Evolutionary conservation across 2,329 filamentous ascomycete genomes (phyloP), one percentile per base, ranked within the genome.

Genomic region (Aspergillus sp.): DNA sequence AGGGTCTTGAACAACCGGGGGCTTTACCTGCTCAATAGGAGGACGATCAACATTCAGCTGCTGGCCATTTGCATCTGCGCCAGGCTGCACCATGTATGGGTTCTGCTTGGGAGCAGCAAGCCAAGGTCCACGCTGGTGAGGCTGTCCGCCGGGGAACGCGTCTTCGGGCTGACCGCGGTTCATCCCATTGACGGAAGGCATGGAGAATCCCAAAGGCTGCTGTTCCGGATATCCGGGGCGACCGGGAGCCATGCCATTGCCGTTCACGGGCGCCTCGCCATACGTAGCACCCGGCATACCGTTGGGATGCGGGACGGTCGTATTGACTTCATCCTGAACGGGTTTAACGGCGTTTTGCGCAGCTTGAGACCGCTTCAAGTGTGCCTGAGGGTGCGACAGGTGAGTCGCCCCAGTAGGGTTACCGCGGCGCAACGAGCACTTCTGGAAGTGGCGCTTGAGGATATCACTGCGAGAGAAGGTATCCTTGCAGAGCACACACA

Each of bases 381-480:
- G 91, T 66, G 91, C 90, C 78, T 94, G 90, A 38, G 92, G 91
- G 79, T 97, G 92, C 68, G 93, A 96, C 77, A 99, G 80, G 81
- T 99, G 95, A 73, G 91, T 96, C 64, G 92, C 92, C 69, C 93
- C 93, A 15, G 92, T 96, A 57, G 95, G 94, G 79, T 98, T 98
- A 60, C 95, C 95, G 74, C 95, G 89, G 71, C 95, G 89, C 66
- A 97, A 92, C 41, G 95, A 97, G 81, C 95, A 99, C 83, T 99
- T 99, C 78, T 97, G 93, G 80, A 98, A 99, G 81, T 99, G 95
- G 66, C 95, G 91, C 84, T 99, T 99, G 71, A 99, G 82, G 67
- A 99, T 98, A 75, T 99, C 95, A 83, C 92, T 96, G 76, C 95
- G 89, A 52, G 92, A 96, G 80, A 99, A 99, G 36, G 93, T 98